Conservation (phyloP, 345 rosid genomes). For the Lepidium sativum region DNA sequence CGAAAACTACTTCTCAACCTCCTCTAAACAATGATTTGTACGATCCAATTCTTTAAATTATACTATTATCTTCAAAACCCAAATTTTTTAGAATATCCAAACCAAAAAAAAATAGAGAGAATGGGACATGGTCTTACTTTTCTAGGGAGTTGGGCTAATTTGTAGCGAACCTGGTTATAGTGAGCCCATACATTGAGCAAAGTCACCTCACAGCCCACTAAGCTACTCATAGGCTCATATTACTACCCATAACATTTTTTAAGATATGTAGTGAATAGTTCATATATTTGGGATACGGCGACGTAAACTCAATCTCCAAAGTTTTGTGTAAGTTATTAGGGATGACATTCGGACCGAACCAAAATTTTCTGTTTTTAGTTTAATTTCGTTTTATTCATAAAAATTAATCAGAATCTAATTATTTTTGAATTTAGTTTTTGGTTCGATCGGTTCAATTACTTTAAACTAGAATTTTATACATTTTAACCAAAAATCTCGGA, state of each 20-base stretch:
- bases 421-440: no score
- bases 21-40: not conserved
- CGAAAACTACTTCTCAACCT: constrained; percentile 8
- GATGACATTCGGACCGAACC: no score
- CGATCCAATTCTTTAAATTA: not conserved
- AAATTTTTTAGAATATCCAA: not conserved
- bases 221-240: not conserved
- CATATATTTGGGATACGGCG: not conserved
- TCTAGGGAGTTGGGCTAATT: not conserved
- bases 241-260: not conserved
- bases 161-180: not conserved
- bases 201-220: not conserved
- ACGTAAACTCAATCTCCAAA: not conserved
- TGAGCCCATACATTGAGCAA: not conserved
- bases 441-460: no score
- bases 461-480: no score
- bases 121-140: not conserved
- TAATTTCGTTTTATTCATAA: no score
- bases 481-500: no score
- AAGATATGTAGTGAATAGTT: not conserved
- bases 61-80: not conserved
- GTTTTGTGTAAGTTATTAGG: no score
- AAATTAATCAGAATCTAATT: no score
- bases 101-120: no score
- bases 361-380: no score